Evolutionary conservation across 2,329 filamentous ascomycete genomes (phyloP).

Genomic region (Fusarium bulbicola): DNA sequence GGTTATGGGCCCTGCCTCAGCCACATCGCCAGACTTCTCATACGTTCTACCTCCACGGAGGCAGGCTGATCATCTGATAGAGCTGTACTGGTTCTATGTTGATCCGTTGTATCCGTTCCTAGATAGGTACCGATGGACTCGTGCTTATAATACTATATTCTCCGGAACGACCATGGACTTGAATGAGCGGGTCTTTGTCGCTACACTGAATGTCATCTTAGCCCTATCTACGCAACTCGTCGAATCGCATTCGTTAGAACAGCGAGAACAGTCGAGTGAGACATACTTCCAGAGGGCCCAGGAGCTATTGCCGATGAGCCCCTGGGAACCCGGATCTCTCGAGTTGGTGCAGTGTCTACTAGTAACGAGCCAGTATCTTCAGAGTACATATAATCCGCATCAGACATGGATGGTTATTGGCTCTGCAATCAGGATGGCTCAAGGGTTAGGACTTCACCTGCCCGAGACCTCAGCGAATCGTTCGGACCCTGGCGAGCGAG

Average conservation of each 20-base stretch:
- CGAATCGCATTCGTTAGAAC: constrained; percentile 51
- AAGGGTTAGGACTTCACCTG: constrained; percentile 57
- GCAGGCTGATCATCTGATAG: constrained; percentile 55
- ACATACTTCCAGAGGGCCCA: constrained; percentile 55
- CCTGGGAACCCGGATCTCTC: constrained; percentile 54
- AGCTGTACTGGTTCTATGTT: constrained; percentile 57
- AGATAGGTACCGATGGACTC: constrained; percentile 49
- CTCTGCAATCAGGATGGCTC: constrained; percentile 56
- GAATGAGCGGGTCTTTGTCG: constrained; percentile 55
- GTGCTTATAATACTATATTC: constrained; percentile 53
- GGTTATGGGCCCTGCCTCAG: neutral
- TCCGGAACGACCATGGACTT: constrained; percentile 47
- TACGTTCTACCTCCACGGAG: constrained; percentile 56
- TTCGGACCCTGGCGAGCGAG: constrained; percentile 34
- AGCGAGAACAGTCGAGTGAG: constrained; percentile 52
- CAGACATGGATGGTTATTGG: constrained; percentile 61
- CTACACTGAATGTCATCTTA: constrained; percentile 57
- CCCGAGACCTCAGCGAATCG: constrained; percentile 48
- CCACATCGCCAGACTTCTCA: constrained; percentile 39
- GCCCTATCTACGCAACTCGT: constrained; percentile 56
- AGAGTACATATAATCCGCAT: constrained; percentile 57
- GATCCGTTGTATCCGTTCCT: constrained; percentile 58
- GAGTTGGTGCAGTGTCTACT: constrained; percentile 58
- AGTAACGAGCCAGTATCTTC: constrained; percentile 58
- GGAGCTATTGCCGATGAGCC: constrained; percentile 52